Conservation (phyloP, 352 stramenopile genomes). For the Pythium scleroteichum region DNA sequence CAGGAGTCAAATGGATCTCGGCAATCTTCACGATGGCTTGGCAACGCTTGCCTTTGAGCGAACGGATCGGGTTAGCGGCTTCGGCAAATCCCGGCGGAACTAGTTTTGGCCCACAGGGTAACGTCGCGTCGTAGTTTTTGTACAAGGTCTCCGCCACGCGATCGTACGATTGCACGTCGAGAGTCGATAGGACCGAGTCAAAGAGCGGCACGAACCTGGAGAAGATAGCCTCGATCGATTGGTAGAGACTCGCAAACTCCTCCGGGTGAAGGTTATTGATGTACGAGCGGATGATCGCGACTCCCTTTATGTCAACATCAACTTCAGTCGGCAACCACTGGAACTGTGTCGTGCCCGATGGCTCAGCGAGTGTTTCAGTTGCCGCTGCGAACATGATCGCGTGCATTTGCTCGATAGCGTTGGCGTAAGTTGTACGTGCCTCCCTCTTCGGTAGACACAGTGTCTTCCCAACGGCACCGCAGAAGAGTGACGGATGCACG, state of each 20-base stretch:
- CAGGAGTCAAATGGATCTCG: constrained; percentile 33
- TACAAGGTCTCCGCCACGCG: no score
- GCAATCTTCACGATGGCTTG: constrained; percentile 25
- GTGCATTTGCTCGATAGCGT: neutral
- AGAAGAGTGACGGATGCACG: constrained; percentile 43
- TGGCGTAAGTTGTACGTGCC: neutral
- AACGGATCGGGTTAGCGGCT: constrained; percentile 2
- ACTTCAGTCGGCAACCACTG: constrained; percentile 25
- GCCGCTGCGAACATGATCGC: neutral
- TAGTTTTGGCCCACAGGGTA: neutral
- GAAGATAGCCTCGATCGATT: constrained; percentile 26
- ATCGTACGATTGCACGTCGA: no score
- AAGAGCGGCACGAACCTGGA: constrained; percentile 32
- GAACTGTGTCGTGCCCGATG: constrained; percentile 24
- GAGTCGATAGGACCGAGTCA: constrained; percentile 6
- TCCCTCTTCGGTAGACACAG: neutral
- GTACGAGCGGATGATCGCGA: constrained; percentile 8
- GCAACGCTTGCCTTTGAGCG: constrained; percentile 12
- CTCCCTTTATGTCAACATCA: neutral
- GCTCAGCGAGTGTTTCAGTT: constrained; percentile 1
- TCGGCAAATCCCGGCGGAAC: constrained; percentile 15
- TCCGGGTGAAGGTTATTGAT: constrained; percentile 35
- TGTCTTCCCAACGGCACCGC: constrained; percentile 38
- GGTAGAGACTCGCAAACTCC: constrained; percentile 19
- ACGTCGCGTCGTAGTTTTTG: no score